Percentiles rank a stretch among this genome's conserved stretches.
phyloP scores from a whole-genome alignment of 2,329 filamentous ascomycete genomes.

The Claviceps humidiphila region DNA sequence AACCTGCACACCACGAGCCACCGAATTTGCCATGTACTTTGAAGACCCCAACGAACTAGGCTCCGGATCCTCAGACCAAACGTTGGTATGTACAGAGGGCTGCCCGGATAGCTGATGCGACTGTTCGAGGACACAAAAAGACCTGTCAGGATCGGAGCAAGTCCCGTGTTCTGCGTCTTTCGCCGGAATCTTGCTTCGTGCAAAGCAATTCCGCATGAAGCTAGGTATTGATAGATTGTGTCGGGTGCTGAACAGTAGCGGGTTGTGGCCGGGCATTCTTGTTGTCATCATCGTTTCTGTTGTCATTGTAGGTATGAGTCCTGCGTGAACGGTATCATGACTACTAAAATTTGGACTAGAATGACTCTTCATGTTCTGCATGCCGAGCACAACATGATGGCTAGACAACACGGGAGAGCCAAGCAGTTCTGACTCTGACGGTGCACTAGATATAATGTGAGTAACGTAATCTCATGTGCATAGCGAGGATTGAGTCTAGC shows the following conservation, averaged over 20 bases:
- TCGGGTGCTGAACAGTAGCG: slow-evolving; percentile 22
- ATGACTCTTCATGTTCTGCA: slow-evolving; percentile 6
- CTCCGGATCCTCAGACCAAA: slow-evolving; percentile 16
- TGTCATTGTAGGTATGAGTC: not conserved
- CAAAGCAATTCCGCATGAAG: slow-evolving; percentile 11
- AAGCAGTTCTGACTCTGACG: slow-evolving; percentile 2
- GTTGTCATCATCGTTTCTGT: not conserved
- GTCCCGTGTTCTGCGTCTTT: not conserved
- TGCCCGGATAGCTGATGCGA: slow-evolving; percentile 3
- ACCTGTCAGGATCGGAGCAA: not conserved
- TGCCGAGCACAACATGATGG: slow-evolving; percentile 9
- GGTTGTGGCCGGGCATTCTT: slow-evolving; percentile 13
- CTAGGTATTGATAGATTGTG: slow-evolving; percentile 14
- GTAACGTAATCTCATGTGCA: slow-evolving; percentile 1
- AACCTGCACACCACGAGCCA: not conserved
- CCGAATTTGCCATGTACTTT: not conserved
- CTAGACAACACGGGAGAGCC: slow-evolving; percentile 10
- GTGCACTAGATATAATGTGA: slow-evolving; percentile 1
- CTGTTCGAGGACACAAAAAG: not conserved
- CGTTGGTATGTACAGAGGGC: slow-evolving; percentile 12
- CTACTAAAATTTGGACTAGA: slow-evolving; percentile 5
- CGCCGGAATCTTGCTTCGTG: not conserved
- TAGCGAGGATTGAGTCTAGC: not conserved
- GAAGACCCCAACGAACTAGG: not conserved
- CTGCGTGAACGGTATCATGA: not conserved